phyloP scores from a whole-genome alignment of 1,284 basidiomycete genomes.

The Tranzscheliella williamsii region DNA sequence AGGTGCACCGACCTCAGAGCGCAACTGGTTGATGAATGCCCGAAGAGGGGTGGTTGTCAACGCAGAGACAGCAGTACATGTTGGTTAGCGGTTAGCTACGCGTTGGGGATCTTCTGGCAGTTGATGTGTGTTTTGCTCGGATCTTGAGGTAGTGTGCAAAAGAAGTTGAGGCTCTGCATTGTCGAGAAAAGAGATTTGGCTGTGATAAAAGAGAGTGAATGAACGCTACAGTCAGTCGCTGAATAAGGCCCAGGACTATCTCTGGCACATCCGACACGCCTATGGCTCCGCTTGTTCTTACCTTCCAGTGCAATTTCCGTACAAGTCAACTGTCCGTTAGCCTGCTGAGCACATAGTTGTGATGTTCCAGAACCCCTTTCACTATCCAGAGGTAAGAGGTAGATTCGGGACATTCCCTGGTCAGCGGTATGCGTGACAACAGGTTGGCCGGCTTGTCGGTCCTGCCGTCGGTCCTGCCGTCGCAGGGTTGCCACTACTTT shows the following conservation, averaged over 20 bases:
- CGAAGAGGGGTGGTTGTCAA: too few relatives aligned
- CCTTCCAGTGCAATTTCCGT: conserved; percentile 43
- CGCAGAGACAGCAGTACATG: not conserved
- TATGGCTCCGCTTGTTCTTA: conserved; percentile 13
- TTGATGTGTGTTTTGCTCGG: conserved; percentile 44
- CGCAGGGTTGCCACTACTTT: too few relatives aligned
- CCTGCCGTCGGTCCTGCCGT: too few relatives aligned
- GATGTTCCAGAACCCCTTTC: conserved; percentile 32
- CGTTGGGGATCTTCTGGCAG: conserved; percentile 38
- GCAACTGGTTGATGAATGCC: too few relatives aligned
- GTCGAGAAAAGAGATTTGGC: conserved; percentile 43
- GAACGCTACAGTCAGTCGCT: too few relatives aligned
- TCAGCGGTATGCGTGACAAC: too few relatives aligned
- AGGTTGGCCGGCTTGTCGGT: too few relatives aligned
- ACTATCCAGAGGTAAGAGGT: conserved; percentile 3
- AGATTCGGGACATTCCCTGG: too few relatives aligned
- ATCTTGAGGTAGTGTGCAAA: conserved; percentile 43
- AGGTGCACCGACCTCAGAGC: too few relatives aligned
- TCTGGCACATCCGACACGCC: too few relatives aligned
- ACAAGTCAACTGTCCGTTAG: conserved; percentile 27
- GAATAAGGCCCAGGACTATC: too few relatives aligned
- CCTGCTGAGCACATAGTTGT: conserved; percentile 28
- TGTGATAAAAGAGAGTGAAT: conserved; percentile 4
- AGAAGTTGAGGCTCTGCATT: conserved; percentile 48
- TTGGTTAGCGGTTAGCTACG: conserved; percentile 2